Base-by-base conservation (phyloP, 345 rosid genomes). In the Iberis pinnata region DNA sequence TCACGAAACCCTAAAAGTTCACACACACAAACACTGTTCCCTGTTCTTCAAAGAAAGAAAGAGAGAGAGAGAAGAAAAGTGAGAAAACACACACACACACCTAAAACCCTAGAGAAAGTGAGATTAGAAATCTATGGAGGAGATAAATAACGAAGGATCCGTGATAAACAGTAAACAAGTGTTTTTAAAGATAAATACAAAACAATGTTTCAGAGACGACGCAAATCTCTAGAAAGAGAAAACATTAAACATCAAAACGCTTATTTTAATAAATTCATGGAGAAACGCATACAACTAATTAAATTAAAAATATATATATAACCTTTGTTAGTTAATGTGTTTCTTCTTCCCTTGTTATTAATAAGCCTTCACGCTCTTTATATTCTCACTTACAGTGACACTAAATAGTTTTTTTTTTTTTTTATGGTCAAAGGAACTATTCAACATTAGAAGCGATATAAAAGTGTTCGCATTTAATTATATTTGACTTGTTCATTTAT, bases 161-260 rank as follows among this genome's bases (percentile, higher is more conserved):
- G 50, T 60, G 56, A 64, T 22, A 40, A 64, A 63, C 61, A 67
- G 65, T 67, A 53, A 60, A 67, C 40, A 60, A 59, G 49, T 51
- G 64, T 51, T 40, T 51, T 40, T 1, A 27, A 12, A 41, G 0
- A 32, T 29, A 10, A 17, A 9, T 6, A 27, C 32, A 27, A 49
- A 18, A 46, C 57, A 37, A 31, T 18, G 25, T 22, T 24, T 29
- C 57, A 52, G 12, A 59, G 54, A 58, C 24, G 46, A 53, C 66
- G 71, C 67, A 67, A 67, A 53, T 67, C 71, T 67, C 66, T 7
- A 67, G 56, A 59, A 0, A 18, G 17, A 38, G 18, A 10, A 3
- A 12, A 8, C 18, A 11, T 2, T 2, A 17, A 63, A 53, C 60
- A 56, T 29, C 2, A 53, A 56, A 45, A 14, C 12, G 44, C 25